A percentile compares a stretch with the other conserved stretches of the same genome.
phyloP scores from a whole-genome alignment of 768 basidiomycete genomes.

The Clitopilus passeckerianus region DNA sequence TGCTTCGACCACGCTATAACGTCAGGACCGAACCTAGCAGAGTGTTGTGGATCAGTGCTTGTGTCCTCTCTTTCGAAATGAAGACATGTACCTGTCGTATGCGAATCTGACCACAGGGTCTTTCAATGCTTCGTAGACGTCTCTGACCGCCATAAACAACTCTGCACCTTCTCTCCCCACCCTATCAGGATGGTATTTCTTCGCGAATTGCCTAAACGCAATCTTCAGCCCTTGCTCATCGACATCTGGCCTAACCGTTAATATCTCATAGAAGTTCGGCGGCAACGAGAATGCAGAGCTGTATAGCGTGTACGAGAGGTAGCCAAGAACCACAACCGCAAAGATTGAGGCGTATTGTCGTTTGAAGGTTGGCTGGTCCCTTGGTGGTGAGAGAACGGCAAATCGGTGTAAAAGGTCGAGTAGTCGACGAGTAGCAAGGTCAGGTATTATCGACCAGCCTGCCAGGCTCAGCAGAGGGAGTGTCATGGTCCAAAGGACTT shows the following conservation, averaged over 20 bases:
- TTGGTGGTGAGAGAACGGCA: constrained; percentile 30
- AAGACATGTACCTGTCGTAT: constrained; percentile 64
- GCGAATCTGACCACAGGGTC: constrained; percentile 77
- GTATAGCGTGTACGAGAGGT: constrained; percentile 62
- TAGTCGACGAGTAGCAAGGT: constrained; percentile 48
- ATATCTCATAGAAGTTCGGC: constrained; percentile 76
- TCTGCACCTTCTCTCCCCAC: constrained; percentile 52
- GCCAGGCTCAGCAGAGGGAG: constrained; percentile 35
- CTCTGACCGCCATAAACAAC: constrained; percentile 64
- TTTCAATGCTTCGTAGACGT: constrained; percentile 75
- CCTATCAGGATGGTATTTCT: constrained; percentile 73
- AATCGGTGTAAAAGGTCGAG: constrained; percentile 41
- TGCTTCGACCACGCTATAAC: constrained; percentile 59
- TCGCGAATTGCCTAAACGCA: constrained; percentile 74
- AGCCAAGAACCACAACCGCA: constrained; percentile 57
- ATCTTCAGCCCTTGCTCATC: constrained; percentile 64
- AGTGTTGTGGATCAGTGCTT: neutral
- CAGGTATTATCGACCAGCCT: constrained; percentile 68
- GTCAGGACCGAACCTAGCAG: constrained; percentile 70
- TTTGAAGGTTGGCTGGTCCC: constrained; percentile 37
- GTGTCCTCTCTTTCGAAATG: constrained; percentile 11
- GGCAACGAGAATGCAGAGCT: constrained; percentile 50
- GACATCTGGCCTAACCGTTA: constrained; percentile 56
- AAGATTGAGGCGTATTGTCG: constrained; percentile 64
- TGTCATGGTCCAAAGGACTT: constrained; percentile 10